Evolutionary conservation across 1,139 yeast genomes (phyloP).

Genomic region (Candida freyschussii): DNA sequence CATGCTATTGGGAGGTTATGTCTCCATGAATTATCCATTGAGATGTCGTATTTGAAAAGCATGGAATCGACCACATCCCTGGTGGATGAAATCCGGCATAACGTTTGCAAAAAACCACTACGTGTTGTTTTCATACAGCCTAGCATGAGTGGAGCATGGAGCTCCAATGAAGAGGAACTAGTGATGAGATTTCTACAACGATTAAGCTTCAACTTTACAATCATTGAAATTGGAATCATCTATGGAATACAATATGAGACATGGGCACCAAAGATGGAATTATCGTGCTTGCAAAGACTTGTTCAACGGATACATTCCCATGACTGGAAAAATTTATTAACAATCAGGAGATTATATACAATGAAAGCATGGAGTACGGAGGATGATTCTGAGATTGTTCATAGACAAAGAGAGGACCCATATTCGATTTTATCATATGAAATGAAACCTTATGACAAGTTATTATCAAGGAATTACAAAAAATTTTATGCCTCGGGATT

Average conservation of each 20-base stretch:
- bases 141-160: constrained; percentile 5
- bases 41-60: constrained; percentile 4
- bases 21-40: constrained; percentile 4
- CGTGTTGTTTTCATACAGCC: constrained; percentile 6
- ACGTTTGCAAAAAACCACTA: no score
- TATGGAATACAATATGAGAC: constrained; percentile 22
- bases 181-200: constrained; percentile 3
- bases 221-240: constrained; percentile 10
- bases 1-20: not conserved
- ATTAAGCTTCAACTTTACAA: constrained; percentile 2
- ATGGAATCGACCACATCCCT: not conserved
- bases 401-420: constrained; percentile 5
- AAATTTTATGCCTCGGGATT: no score
- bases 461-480: no score
- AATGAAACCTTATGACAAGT: no score
- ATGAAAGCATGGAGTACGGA: constrained; percentile 20
- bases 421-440: constrained; percentile 12
- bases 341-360: constrained; percentile 7
- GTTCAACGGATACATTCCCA: constrained; percentile 2
- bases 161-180: constrained; percentile 4
- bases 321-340: constrained; percentile 1
- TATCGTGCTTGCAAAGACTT: constrained; percentile 4
- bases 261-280: constrained; percentile 7
- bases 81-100: not conserved
- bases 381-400: constrained; percentile 15